phyloP scores from a whole-genome alignment of 805 yeast species.

The Cyberlindnera xylosilytica region DNA sequence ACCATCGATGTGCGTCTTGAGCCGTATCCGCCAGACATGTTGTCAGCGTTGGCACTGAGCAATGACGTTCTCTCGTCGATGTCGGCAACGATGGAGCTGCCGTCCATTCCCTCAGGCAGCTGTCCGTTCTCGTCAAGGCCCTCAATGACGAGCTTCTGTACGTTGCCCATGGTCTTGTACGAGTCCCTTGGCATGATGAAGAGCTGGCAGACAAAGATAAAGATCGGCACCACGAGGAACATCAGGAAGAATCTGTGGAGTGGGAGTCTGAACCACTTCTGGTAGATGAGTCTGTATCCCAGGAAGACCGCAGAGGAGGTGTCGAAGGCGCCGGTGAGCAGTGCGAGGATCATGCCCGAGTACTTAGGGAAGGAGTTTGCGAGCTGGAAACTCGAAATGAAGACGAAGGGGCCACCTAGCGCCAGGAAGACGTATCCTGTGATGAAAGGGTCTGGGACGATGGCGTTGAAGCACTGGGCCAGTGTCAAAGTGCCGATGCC shows the following conservation, averaged over 20 bases:
- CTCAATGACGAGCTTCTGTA: constrained; percentile 67
- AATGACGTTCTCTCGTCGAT: constrained; percentile 35
- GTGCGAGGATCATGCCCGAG: constrained; percentile 78
- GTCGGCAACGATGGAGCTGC: constrained; percentile 44
- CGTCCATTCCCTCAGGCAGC: constrained; percentile 36
- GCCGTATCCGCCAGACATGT: constrained; percentile 4
- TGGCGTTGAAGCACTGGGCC: constrained; percentile 35
- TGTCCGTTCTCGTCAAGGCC: constrained; percentile 72
- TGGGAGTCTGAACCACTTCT: constrained; percentile 34
- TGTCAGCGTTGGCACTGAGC: constrained; percentile 19
- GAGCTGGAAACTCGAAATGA: constrained; percentile 85
- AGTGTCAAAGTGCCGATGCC: constrained; percentile 51
- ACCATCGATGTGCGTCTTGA: constrained; percentile 17
- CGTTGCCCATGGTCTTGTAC: constrained; percentile 66
- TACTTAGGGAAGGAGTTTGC: constrained; percentile 82
- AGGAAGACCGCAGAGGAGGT: constrained; percentile 87
- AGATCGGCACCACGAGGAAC: constrained; percentile 74
- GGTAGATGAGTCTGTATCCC: constrained; percentile 65
- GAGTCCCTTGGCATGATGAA: constrained; percentile 77
- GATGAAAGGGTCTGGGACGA: constrained; percentile 59
- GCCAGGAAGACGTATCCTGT: constrained; percentile 76
- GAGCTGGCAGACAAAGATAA: constrained; percentile 70
- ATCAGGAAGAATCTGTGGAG: constrained; percentile 58
- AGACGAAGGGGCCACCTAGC: constrained; percentile 91
- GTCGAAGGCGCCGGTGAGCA: constrained; percentile 92